Conservation (phyloP, 2,329 filamentous ascomycete species). For the Epicoccum nigrum region DNA sequence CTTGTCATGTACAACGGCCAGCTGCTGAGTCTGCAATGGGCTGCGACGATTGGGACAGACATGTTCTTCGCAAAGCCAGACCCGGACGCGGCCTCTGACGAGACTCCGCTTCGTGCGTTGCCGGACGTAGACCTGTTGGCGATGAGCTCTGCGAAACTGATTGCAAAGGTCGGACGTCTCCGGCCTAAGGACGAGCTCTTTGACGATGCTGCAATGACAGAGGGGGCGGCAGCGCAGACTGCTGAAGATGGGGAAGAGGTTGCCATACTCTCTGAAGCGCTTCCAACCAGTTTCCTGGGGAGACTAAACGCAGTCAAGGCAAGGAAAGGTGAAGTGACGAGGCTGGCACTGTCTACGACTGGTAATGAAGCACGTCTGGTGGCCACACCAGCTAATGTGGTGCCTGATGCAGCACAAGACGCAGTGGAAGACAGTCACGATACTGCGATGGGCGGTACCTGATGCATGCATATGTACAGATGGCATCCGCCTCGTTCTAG, state of each 20-base stretch:
- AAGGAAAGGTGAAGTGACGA: conserved; percentile 47
- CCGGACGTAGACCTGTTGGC: conserved; percentile 70
- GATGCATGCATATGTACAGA: too few species aligned
- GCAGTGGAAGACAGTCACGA: not conserved
- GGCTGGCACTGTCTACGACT: conserved; percentile 20
- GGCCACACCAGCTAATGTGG: not conserved
- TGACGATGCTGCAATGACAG: conserved; percentile 19
- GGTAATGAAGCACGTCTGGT: not conserved
- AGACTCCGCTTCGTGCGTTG: conserved; percentile 56
- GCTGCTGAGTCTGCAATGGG: conserved; percentile 82
- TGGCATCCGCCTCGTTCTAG: too few species aligned
- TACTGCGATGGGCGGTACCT: conserved; percentile 6
- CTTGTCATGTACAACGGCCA: conserved; percentile 80
- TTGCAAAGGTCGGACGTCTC: conserved; percentile 69
- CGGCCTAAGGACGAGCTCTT: conserved; percentile 41
- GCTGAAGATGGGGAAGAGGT: not conserved
- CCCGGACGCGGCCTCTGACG: conserved; percentile 28
- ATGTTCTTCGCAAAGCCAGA: conserved; percentile 65
- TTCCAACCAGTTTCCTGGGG: conserved; percentile 49
- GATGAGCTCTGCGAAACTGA: conserved; percentile 72
- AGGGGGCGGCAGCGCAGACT: conserved; percentile 2
- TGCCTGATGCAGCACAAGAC: not conserved
- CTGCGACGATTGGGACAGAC: conserved; percentile 82
- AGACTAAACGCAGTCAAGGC: conserved; percentile 50
- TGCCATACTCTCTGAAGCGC: conserved; percentile 15